Base-by-base conservation (phyloP, 228 moss, liverwort and hornwort species). In the Sphagnum fallax region DNA sequence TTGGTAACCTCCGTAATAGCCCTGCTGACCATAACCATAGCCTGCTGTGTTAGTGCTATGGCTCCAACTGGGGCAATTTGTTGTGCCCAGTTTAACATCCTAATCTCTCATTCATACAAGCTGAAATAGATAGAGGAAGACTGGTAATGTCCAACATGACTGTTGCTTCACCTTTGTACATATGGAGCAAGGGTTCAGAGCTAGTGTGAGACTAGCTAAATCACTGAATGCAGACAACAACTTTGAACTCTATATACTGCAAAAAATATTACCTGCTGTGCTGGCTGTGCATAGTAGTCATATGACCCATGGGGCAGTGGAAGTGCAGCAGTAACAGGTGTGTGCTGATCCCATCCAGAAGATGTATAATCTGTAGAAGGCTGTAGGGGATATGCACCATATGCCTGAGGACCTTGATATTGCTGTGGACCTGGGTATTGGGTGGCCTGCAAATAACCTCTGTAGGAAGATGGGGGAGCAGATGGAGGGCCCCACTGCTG, bases 401-500 rank as follows among this genome's bases (percentile, higher is more conserved):
- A 91, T 0, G 80, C 83, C 66, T 90, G 97, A 47, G 93, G 97
- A 69, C 93, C 93, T 66, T 90, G 96, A 64, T 91, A 93, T 65
- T 78, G 90, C 16, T 93, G 93, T n/a, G 87, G 92, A 48, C 89
- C 90, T 62, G 92, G 89, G 63, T 97, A 97, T 64, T 88, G 93
- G 58, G 97, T 84, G 61, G 91, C 88, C 74, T 91, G 93, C 73
- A 91, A 93, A 69, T 93, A 97, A 48, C 91, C 93, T 32, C 32
- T 32, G 63, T 91, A 88, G 67, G 90, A 81, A 71, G 81, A 93
- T 10, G 93, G 91, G 51, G 96, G 91, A 0, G 91, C 89, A 68
- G 92, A 80, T 70, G 91, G 97, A 48, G 91, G 91, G 69, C 97
- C 97, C 97, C 97, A 97, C 63, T 90, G 91, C 81, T 91, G 97